phyloP scores from a whole-genome alignment of 2,329 filamentous ascomycete genomes.

The Dothistroma septosporum region DNA sequence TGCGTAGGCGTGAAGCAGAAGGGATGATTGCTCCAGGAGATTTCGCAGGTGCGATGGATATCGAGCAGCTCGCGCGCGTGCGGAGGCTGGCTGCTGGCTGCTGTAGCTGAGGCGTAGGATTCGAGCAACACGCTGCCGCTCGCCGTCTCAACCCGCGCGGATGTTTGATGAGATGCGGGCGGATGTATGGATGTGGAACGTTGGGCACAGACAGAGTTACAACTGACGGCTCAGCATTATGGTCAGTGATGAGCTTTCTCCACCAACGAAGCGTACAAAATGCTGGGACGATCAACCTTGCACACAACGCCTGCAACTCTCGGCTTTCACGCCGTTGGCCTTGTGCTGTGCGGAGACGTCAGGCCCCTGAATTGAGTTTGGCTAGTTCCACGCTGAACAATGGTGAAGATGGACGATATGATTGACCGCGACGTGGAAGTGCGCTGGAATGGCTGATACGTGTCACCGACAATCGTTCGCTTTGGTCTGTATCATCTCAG shows the following conservation, averaged over 20 bases:
- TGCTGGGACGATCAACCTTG: not conserved
- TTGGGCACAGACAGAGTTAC: slow-evolving; percentile 1
- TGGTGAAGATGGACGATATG: not conserved
- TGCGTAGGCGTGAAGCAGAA: slow-evolving; percentile 1
- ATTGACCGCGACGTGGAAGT: not conserved
- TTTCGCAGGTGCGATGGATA: not conserved
- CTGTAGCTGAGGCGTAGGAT: not conserved
- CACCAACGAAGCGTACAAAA: not conserved
- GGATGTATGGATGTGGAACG: not conserved
- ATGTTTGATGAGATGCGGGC: slow-evolving; percentile 10
- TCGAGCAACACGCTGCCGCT: not conserved
- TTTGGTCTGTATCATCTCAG: not conserved
- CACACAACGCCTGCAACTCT: too few relatives aligned
- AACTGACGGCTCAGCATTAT: not conserved
- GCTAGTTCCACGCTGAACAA: not conserved
- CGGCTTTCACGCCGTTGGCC: not conserved
- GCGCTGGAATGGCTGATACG: not conserved
- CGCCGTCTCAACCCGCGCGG: slow-evolving; percentile 2
- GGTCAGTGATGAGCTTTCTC: not conserved
- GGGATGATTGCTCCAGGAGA: not conserved
- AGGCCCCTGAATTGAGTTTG: slow-evolving; percentile 1
- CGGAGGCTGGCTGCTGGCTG: not conserved
- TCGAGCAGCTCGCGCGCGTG: not conserved
- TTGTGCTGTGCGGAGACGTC: slow-evolving; percentile 1
- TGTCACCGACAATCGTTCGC: not conserved